phyloP scores from a whole-genome alignment of 805 yeast genomes.

The Blastobotrys attinorum region DNA sequence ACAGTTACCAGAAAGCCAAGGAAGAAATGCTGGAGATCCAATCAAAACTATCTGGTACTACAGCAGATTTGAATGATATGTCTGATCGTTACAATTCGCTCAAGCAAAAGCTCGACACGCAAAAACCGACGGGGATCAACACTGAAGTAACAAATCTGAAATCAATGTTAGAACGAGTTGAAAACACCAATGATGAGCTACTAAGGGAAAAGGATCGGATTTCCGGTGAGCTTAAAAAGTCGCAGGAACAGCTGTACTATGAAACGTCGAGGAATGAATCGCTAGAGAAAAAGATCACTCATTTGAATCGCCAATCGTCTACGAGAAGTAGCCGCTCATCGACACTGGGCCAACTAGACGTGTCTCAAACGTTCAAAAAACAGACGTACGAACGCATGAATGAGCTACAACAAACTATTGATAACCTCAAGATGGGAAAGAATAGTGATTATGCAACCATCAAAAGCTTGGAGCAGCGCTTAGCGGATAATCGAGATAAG shows the following conservation, averaged over 20 bases:
- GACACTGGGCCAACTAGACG: slow-evolving; percentile 2
- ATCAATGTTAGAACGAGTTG: not conserved
- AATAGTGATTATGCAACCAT: slow-evolving; percentile 6
- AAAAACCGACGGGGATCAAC: not conserved
- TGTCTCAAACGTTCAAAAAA: slow-evolving; percentile 9
- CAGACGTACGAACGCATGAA: slow-evolving; percentile 9
- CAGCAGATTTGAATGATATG: not conserved
- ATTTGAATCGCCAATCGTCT: not conserved
- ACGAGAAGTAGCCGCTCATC: not conserved
- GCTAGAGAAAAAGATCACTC: slow-evolving; percentile 8
- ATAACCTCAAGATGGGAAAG: slow-evolving; percentile 5
- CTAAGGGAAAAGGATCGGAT: not conserved
- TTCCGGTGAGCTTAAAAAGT: not conserved
- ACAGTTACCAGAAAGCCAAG: not conserved
- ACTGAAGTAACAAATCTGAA: not conserved
- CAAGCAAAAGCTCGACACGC: not conserved
- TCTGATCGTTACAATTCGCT: not conserved
- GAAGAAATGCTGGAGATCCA: not conserved
- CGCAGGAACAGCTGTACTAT: slow-evolving; percentile 8
- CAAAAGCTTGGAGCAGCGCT: slow-evolving; percentile 5
- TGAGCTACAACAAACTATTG: slow-evolving; percentile 7
- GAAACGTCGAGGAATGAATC: slow-evolving; percentile 7
- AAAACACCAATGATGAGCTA: not conserved
- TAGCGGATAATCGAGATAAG: slow-evolving; percentile 2
- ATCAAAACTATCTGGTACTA: not conserved